Evolutionary conservation across 805 yeast genomes (phyloP), one percentile per base, ranked within the genome.

Genomic region (Teunomyces aglyptinius): DNA sequence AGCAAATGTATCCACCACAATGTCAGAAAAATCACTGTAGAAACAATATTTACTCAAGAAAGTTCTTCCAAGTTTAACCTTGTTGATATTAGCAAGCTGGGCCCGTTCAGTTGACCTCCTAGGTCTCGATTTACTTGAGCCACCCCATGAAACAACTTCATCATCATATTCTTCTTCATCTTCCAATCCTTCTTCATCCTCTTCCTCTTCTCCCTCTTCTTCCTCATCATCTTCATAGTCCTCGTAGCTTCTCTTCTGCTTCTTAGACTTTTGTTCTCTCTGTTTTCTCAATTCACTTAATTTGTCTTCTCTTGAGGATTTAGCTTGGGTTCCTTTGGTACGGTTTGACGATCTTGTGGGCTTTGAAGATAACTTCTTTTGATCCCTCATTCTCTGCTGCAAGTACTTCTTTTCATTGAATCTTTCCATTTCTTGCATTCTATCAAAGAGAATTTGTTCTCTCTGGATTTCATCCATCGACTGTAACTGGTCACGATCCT

Each of bases 401-500:
- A 95, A 81, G 57, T 86, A 83, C 63, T 80, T 80, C 60, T 89
- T 82, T 68, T 94, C 98, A 49, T 87, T 83, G 67, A 76, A 91
- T 54, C 86, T 82, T 65, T 92, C 96, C 82, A 89, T 80, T 51
- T 88, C 95, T 67, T 90, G 97, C 6, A 89, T 81, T 67, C 99
- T 88, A 47, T 92, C 98, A 57, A 89, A 94, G 46, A 94, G 77
- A 46, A 90, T 81, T 56, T 86, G 84, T 71, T 94, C 99, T 60
- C 98, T 85, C 59, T 88, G 88, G 64, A 94, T 81, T 73, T 94
- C 99, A 46, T 92, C 96, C 83, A 94, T 77, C 41, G 76, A 83
- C 59, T 87, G 70, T 54, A 80, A 71, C 45, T 72, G 65, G 1
- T 70, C 81, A 49, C 88, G 78, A 67, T 94, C 99, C 6, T 71